These are phyloP conservation scores for Hymenoscyphus infarciens DNA, from an alignment of 2,329 filamentous ascomycete species.

Conservation along the genomic window DNA sequence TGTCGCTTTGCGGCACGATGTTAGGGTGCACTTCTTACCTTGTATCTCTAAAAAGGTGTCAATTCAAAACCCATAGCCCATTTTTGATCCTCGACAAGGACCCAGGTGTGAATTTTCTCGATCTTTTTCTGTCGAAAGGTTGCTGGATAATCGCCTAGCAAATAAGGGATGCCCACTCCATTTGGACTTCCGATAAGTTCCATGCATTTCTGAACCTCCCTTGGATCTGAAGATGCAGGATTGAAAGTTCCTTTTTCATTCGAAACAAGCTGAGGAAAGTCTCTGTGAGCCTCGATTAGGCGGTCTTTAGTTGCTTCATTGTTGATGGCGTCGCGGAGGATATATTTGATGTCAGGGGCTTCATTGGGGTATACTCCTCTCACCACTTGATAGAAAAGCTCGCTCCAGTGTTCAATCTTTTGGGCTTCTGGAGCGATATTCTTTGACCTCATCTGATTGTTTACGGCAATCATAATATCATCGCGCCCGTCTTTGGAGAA, in stretches of 20 bases:
- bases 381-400: not conserved
- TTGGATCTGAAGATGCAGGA: not conserved
- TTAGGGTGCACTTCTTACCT: not conserved
- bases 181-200: conserved; percentile 2
- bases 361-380: not conserved
- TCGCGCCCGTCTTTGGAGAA: not conserved
- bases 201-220: not conserved
- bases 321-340: not conserved
- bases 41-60: not conserved
- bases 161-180: not conserved
- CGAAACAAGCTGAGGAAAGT: not conserved
- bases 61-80: conserved; percentile 7
- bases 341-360: conserved; percentile 7
- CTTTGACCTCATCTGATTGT: conserved; percentile 5
- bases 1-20: no score
- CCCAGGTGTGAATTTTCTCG: conserved; percentile 1
- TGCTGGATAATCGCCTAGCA: conserved; percentile 2
- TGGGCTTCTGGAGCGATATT: not conserved
- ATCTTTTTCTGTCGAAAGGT: conserved; percentile 1
- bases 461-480: not conserved
- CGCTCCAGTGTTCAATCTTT: not conserved
- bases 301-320: not conserved
- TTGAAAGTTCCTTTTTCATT: conserved; percentile 9
- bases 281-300: not conserved
- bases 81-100: not conserved